Conservation (phyloP, 352 stramenopile genomes). For the Globisporangium sylvaticum region DNA sequence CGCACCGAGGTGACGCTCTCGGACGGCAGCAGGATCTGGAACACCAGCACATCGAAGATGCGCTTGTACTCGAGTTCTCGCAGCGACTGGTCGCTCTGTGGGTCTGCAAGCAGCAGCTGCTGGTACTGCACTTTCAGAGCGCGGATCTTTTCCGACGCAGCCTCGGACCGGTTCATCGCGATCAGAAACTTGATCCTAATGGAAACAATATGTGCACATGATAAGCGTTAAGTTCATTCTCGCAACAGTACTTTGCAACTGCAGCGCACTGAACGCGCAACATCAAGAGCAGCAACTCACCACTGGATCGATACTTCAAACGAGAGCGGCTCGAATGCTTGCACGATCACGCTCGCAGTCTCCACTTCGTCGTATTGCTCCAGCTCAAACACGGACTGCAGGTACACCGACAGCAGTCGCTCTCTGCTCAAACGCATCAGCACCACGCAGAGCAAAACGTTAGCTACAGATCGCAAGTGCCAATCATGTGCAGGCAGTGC, state of each 20-base stretch:
- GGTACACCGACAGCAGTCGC: slow-evolving; percentile 57
- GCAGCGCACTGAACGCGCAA: background rate
- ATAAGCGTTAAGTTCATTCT: background rate
- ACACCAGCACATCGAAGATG: slow-evolving; percentile 34
- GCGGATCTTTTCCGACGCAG: slow-evolving; percentile 33
- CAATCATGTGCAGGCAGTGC: slow-evolving; percentile 6
- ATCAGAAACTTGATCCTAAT: slow-evolving; percentile 58
- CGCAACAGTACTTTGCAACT: background rate
- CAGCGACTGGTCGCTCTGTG: slow-evolving; percentile 5
- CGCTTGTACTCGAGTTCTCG: slow-evolving; percentile 23
- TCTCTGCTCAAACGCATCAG: slow-evolving; percentile 30
- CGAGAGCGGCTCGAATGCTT: slow-evolving; percentile 40
- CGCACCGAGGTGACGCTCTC: slow-evolving; percentile 32
- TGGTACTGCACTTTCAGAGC: slow-evolving; percentile 10
- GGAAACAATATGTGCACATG: background rate
- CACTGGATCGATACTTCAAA: slow-evolving; percentile 41
- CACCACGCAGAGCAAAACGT: background rate
- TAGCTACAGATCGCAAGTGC: background rate
- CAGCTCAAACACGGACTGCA: slow-evolving; percentile 64
- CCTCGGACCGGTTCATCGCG: slow-evolving; percentile 41
- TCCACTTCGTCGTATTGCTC: slow-evolving; percentile 52
- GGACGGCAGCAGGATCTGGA: slow-evolving; percentile 45
- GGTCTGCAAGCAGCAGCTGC: background rate
- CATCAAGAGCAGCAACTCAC: slow-evolving; percentile 14
- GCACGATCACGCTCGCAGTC: slow-evolving; percentile 32